These are phyloP conservation scores for Capronia coronata DNA, from an alignment of 2,329 filamentous ascomycete genomes.

Conservation along the genomic window DNA sequence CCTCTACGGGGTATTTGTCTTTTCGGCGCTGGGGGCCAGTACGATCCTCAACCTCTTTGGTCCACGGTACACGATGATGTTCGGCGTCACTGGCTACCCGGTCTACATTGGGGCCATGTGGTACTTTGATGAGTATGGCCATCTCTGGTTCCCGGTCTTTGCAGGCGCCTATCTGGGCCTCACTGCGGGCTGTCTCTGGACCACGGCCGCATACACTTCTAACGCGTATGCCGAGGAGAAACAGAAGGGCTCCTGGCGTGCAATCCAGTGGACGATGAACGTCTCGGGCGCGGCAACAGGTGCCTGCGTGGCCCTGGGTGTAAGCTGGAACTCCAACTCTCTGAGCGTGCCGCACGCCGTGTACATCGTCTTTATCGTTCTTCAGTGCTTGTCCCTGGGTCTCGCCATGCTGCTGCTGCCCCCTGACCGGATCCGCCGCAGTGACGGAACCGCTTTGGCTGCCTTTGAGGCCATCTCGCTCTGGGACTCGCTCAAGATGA, in stretches of 20 bases:
- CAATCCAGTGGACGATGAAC: slow-evolving; percentile 4
- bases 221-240: slow-evolving; percentile 2
- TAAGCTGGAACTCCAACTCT: slow-evolving; percentile 1
- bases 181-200: slow-evolving; percentile 3
- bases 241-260: slow-evolving; percentile 1
- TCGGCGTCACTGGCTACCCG: slow-evolving; percentile 3
- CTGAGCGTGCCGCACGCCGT: slow-evolving; percentile 1
- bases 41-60: slow-evolving; percentile 2
- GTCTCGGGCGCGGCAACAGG: slow-evolving; percentile 2
- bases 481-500: neutral
- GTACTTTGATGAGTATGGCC: slow-evolving; percentile 2
- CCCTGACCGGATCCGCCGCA: neutral
- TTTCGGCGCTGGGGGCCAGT: neutral
- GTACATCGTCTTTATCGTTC: slow-evolving; percentile 3
- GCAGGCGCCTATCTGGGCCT: slow-evolving; percentile 4
- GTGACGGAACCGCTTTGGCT: neutral
- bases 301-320: slow-evolving; percentile 1
- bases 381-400: neutral
- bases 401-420: neutral
- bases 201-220: slow-evolving; percentile 2
- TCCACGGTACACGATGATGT: neutral
- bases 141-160: slow-evolving; percentile 4
- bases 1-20: slow-evolving; percentile 4
- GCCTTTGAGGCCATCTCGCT: neutral
- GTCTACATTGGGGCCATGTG: slow-evolving; percentile 7